phyloP scores from a whole-genome alignment of 306 rosid genomes.

The Trifolium pratense region DNA sequence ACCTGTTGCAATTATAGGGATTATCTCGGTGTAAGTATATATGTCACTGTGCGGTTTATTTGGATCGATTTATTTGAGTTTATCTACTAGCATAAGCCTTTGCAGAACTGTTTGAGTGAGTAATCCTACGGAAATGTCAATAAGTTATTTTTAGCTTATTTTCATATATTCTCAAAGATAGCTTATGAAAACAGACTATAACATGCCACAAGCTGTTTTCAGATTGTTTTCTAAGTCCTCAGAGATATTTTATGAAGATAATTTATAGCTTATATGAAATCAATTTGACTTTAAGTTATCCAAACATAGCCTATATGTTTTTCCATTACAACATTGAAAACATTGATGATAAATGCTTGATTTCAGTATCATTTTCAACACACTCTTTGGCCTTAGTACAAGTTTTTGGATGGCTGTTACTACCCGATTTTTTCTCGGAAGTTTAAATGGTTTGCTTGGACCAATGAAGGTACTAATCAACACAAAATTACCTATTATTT shows the following conservation, averaged over 20 bases:
- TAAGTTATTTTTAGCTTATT: background rate
- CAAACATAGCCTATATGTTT: background rate
- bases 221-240: too few relatives aligned
- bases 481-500: background rate
- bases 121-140: background rate
- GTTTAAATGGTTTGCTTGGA: conserved; percentile 84
- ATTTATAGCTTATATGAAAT: too few relatives aligned
- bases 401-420: conserved; percentile 85
- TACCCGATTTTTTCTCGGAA: conserved; percentile 83
- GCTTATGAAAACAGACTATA: too few relatives aligned
- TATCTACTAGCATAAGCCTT: background rate
- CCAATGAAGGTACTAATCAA: conserved; percentile 71
- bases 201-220: too few relatives aligned
- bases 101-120: background rate
- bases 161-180: too few relatives aligned
- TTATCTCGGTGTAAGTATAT: conserved; percentile 60
- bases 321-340: background rate
- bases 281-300: background rate
- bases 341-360: background rate
- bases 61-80: background rate
- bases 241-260: too few relatives aligned
- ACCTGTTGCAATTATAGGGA: conserved; percentile 70
- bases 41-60: background rate
- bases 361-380: conserved; percentile 76
- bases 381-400: conserved; percentile 81